Base-by-base conservation (phyloP, 2,329 filamentous ascomycete species). In the Neophaeococcomyces mojaviensis region DNA sequence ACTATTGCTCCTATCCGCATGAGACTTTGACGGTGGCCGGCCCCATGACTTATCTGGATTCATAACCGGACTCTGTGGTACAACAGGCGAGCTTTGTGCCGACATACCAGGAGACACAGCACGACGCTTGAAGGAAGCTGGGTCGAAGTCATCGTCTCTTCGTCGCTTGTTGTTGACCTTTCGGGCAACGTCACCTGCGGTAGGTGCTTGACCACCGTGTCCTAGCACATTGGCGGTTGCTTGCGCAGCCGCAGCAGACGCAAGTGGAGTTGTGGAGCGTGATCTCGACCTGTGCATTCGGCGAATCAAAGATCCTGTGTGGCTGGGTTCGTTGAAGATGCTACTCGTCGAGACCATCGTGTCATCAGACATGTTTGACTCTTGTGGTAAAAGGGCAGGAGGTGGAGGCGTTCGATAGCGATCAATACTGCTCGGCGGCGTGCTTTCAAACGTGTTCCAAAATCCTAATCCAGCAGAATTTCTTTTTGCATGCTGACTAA, bases 31-130 rank as follows among this genome's bases (percentile, higher is more conserved):
- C 13, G 82, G 72, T 5, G 80, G 47, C 39, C 54, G 82, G n/a
- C 84, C 83, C 84, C 85, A 89, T 0, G 82, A 74, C 42, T 74
- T 76, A 35, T 69, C 69, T 53, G 88, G 86, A 15, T 49, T 53
- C 60, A 90, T 81, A 53, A 85, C 77, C 1, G 89, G 88, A 46
- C 86, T 90, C 61, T 95, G 87, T 56, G 74, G 71, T 48, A 90
- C 78, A 30, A 95, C 75, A 1, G 90, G 90, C 51, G 86, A 94
- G 65, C 90, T 94, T 58, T 94, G 88, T 1, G 84, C 83, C 62
- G 88, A 94, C 73, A 96, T 82, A 13, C 89, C 87, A 0, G 90
- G 90, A 49, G 86, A 92, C 2, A 97, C 90, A 19, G 90, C 90
- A 35, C 90, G 79, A 13, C 90, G 79, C 67, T 97, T 97, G 70